Conservation (phyloP, 1,284 basidiomycete species). For the Cryptococcus sp. region DNA sequence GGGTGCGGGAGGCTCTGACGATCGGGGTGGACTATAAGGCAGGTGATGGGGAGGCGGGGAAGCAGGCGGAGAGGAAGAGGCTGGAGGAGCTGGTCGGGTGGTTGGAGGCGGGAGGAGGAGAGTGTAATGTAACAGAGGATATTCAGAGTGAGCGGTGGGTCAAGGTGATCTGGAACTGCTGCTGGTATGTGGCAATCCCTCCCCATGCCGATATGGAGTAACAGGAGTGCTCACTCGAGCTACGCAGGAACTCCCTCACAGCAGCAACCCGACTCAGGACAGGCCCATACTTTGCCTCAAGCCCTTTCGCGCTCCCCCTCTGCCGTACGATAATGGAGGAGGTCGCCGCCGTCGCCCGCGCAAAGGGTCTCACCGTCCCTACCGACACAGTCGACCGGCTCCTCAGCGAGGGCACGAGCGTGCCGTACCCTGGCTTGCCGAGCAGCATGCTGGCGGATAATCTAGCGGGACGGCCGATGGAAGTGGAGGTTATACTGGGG, state of each 20-base stretch:
- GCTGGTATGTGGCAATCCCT: slow-evolving; percentile 23
- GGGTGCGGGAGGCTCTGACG: slow-evolving; percentile 46
- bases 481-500: slow-evolving; percentile 50
- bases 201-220: no score
- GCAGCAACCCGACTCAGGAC: slow-evolving; percentile 43
- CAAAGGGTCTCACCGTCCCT: slow-evolving; percentile 47
- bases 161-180: slow-evolving; percentile 49
- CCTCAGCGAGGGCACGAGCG: slow-evolving; percentile 41
- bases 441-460: slow-evolving; percentile 48
- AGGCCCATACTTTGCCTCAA: slow-evolving; percentile 43
- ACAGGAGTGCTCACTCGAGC: neutral
- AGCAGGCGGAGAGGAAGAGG: slow-evolving; percentile 30
- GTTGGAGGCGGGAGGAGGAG: slow-evolving; percentile 44
- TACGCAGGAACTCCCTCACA: slow-evolving; percentile 44
- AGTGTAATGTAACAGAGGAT: slow-evolving; percentile 47
- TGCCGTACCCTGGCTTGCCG: slow-evolving; percentile 42
- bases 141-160: slow-evolving; percentile 55
- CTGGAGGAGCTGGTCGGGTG: slow-evolving; percentile 42
- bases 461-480: slow-evolving; percentile 44
- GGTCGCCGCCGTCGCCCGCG: slow-evolving; percentile 46
- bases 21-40: slow-evolving; percentile 48
- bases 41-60: slow-evolving; percentile 18
- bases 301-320: slow-evolving; percentile 35
- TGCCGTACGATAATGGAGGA: slow-evolving; percentile 45
- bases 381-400: slow-evolving; percentile 41